phyloP scores from a whole-genome alignment of 495 filamentous ascomycete species.

The Usnea hakonensis region DNA sequence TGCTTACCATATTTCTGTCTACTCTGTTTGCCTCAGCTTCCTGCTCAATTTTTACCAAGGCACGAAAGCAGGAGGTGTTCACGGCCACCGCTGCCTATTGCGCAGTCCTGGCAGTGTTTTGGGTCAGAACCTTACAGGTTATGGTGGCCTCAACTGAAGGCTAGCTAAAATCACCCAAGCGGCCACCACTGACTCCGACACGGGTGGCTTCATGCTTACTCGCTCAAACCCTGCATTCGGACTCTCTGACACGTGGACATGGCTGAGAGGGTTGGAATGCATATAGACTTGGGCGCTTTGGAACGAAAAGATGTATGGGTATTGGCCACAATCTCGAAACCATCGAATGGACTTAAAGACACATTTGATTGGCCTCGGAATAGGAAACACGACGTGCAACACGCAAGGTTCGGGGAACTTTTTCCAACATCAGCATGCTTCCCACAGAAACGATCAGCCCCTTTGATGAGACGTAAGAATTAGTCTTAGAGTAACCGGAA shows the following conservation, averaged over 20 bases:
- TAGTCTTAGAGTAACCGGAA: too few relatives aligned
- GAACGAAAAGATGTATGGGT: background rate
- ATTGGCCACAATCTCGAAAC: background rate
- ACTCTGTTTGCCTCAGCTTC: conserved; percentile 18
- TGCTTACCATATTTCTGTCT: conserved; percentile 10
- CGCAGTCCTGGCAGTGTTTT: conserved; percentile 27
- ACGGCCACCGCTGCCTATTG: conserved; percentile 25
- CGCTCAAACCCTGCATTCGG: too few relatives aligned
- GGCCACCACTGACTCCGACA: too few relatives aligned
- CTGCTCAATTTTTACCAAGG: conserved; percentile 22
- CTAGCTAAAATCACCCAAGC: background rate
- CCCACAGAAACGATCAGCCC: background rate
- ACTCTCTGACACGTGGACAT: background rate
- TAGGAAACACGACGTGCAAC: background rate
- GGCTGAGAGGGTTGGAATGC: background rate
- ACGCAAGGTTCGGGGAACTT: background rate
- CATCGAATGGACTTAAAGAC: background rate
- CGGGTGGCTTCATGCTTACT: too few relatives aligned
- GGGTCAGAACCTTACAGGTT: conserved; percentile 15
- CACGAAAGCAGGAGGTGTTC: conserved; percentile 26
- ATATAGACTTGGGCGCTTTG: background rate
- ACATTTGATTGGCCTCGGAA: background rate
- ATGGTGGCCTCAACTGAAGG: background rate
- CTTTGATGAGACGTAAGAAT: too few relatives aligned
- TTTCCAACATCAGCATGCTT: background rate